Base-by-base conservation (phyloP, 1,284 basidiomycete species). In the Cystobasidium slooffiae region DNA sequence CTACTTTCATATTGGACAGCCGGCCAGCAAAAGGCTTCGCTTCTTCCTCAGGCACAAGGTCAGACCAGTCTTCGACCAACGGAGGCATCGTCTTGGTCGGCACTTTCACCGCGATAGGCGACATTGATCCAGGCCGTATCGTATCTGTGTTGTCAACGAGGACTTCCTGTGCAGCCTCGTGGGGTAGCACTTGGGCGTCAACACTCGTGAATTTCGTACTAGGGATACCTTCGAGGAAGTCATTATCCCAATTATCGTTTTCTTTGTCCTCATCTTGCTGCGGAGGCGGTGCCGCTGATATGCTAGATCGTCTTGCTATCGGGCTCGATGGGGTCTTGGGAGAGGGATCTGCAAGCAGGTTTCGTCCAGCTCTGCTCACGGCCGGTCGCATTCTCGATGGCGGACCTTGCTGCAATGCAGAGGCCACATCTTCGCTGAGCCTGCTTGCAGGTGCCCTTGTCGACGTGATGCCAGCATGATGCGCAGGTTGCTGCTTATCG, bases 181-280 rank as follows among this genome's bases (percentile, higher is more conserved):
- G 14, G 6, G 44, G 24, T n/a, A n/a, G n/a, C 24, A 37, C 10
- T 1, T 37, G 39, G 12, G 24, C 0, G 12, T 63, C 46, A 58
- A 49, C 55, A 62, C 37, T 6, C 6, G 61, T 91, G 55, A 93
- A 81, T 81, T 94, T 94, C 9, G 89, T 89, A 69, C 91, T 88
- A 0, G 93, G 92, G 39, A 95, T 94, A 2, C 91, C 94, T 76
- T 93, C 93, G 79, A 94, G 94, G 80, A 98, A 99, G 81, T 99
- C 96, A 78, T 94, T 92, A 80, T 99, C 96, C 94, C 96, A 98
- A 76, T 94, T 95, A 81, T 96, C 93, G 10, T 89, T 93, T 80
- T 93, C 90, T 77, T 91, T 91, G 81, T 91, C 81, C 56, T 79
- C 83, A 78, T 81, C 84, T 75, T 5, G 31, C 31, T 31, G 31